Conservation (phyloP, 2,329 filamentous ascomycete genomes). For the Lasiodiplodia gonubiensis region DNA sequence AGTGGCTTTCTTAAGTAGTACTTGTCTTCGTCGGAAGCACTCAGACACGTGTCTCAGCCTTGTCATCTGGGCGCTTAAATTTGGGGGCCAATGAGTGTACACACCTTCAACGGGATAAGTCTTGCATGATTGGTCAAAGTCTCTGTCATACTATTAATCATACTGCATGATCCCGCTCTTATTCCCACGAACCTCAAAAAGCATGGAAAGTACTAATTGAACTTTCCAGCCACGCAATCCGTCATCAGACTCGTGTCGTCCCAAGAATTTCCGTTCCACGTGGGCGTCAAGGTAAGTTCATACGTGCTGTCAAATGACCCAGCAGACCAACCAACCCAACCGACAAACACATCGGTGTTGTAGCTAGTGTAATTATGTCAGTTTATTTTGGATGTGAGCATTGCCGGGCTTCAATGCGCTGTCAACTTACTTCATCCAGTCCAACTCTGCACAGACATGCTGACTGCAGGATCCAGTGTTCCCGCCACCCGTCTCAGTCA, state of each 20-base stretch:
- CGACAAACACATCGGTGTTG: slow-evolving; percentile 47
- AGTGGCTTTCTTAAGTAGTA: too few relatives aligned
- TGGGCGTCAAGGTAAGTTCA: slow-evolving; percentile 31
- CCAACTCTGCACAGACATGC: slow-evolving; percentile 42
- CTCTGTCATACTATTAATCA: too few relatives aligned
- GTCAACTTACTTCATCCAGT: slow-evolving; percentile 37
- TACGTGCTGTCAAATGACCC: slow-evolving; percentile 42
- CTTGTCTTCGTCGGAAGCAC: too few relatives aligned
- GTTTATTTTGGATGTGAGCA: too few relatives aligned
- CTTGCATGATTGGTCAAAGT: too few relatives aligned
- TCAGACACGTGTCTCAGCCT: too few relatives aligned
- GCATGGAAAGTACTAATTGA: not conserved
- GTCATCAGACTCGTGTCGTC: not conserved
- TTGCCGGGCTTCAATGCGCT: too few relatives aligned
- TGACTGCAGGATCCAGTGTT: slow-evolving; percentile 39
- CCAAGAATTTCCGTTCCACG: not conserved
- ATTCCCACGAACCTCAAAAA: too few relatives aligned
- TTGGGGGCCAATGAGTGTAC: too few relatives aligned
- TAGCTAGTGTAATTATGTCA: slow-evolving; percentile 12
- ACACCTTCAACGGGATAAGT: too few relatives aligned
- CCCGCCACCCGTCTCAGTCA: slow-evolving; percentile 59
- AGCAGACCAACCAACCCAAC: slow-evolving; percentile 48
- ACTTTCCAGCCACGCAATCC: slow-evolving; percentile 6
- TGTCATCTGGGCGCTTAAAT: too few relatives aligned
- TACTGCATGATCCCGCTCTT: too few relatives aligned